Conservation (phyloP, 2,329 filamentous ascomycete genomes). For the Colletotrichum costaricense region DNA sequence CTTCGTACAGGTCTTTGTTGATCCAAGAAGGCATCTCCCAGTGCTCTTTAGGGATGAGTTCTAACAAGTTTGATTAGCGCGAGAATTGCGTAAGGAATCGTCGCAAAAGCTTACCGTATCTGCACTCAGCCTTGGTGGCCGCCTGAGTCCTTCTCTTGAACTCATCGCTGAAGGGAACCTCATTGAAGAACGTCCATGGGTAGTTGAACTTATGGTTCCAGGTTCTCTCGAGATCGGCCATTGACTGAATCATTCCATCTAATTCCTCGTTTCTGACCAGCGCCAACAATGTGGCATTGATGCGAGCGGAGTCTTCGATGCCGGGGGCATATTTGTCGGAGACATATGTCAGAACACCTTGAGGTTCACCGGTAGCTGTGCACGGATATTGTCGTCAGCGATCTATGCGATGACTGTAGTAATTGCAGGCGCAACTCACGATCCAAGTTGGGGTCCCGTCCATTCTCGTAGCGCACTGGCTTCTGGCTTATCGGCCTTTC, state of each 20-base stretch:
- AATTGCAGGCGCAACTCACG: conserved; percentile 65
- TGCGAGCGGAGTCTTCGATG: conserved; percentile 80
- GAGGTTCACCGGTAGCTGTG: conserved; percentile 84
- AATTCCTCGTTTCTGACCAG: conserved; percentile 94
- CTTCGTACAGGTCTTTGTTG: conserved; percentile 84
- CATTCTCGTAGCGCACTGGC: conserved; percentile 42
- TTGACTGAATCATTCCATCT: conserved; percentile 84
- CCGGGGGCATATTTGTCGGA: conserved; percentile 83
- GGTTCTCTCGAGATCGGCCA: conserved; percentile 90
- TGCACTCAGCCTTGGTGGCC: conserved; percentile 87
- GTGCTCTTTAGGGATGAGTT: conserved; percentile 92
- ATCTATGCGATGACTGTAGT: not conserved
- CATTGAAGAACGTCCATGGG: conserved; percentile 99
- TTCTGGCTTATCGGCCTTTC: conserved; percentile 53
- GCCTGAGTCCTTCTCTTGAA: conserved; percentile 87
- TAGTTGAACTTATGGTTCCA: conserved; percentile 99
- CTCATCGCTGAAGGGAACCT: conserved; percentile 90
- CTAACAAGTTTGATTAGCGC: conserved; percentile 54
- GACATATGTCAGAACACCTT: conserved; percentile 78
- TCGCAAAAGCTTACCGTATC: conserved; percentile 73
- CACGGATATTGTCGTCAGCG: conserved; percentile 23
- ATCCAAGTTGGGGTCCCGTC: conserved; percentile 85
- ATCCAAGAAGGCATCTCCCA: conserved; percentile 96
- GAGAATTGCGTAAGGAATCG: not conserved
- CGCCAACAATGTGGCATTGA: conserved; percentile 92